Percentiles rank a stretch among this genome's conserved stretches.
These are phyloP conservation scores for Fusarium continuum DNA, from an alignment of 2,329 filamentous ascomycete species.

Conservation along the genomic window DNA sequence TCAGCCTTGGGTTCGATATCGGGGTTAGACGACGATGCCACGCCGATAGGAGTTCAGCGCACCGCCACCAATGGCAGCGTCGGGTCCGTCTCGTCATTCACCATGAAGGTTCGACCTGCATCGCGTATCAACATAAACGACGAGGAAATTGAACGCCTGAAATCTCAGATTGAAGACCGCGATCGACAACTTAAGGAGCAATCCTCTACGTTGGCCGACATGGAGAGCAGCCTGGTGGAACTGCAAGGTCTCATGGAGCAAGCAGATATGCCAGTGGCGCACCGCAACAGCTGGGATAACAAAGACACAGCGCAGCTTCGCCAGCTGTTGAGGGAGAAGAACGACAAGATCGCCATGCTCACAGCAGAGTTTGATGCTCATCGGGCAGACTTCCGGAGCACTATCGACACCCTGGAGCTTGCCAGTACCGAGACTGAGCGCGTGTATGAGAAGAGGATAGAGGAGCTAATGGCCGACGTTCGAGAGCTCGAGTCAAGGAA, in stretches of 20 bases:
- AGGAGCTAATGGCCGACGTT: conserved; percentile 84
- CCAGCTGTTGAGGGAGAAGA: conserved; percentile 89
- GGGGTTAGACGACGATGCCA: conserved; percentile 66
- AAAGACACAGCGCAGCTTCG: conserved; percentile 81
- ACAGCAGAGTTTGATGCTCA: conserved; percentile 96
- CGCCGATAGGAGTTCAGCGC: conserved; percentile 61
- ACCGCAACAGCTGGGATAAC: conserved; percentile 66
- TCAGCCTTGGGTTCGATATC: conserved; percentile 65
- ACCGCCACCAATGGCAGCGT: conserved; percentile 63
- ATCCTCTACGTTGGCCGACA: conserved; percentile 81
- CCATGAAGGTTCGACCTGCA: conserved; percentile 61
- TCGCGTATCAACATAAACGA: conserved; percentile 66
- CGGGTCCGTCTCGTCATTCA: conserved; percentile 65
- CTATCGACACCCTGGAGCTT: conserved; percentile 94
- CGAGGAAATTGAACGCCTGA: conserved; percentile 78
- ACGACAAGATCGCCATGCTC: conserved; percentile 92
- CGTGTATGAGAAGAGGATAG: conserved; percentile 93
- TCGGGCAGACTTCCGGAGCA: conserved; percentile 93
- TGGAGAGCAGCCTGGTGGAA: conserved; percentile 88
- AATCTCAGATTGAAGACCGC: conserved; percentile 79
- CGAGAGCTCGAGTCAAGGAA: conserved; percentile 82
- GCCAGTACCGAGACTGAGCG: conserved; percentile 95
- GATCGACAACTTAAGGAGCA: conserved; percentile 92
- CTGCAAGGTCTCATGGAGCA: conserved; percentile 74
- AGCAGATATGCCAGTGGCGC: conserved; percentile 53